phyloP scores from a whole-genome alignment of 495 filamentous ascomycete genomes.

The Penicillium egyptiacum region DNA sequence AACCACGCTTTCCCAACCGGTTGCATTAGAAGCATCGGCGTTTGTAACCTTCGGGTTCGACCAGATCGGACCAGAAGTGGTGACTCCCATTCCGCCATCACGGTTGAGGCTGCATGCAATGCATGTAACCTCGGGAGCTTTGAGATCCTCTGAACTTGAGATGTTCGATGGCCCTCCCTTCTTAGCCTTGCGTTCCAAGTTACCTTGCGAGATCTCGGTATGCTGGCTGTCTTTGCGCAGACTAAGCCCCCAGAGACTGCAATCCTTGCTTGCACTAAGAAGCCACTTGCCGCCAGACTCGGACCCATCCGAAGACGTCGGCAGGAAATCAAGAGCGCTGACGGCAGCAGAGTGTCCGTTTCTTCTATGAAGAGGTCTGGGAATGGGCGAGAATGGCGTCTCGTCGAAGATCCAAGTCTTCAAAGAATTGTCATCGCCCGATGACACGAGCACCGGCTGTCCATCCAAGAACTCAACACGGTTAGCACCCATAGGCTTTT shows the following conservation, averaged over 20 bases:
- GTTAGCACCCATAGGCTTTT: constrained; percentile 61
- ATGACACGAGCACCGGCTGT: constrained; percentile 85
- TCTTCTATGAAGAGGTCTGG: constrained; percentile 77
- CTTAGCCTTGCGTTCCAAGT: constrained; percentile 77
- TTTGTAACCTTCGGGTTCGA: constrained; percentile 61
- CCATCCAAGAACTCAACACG: constrained; percentile 88
- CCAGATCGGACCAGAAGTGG: constrained; percentile 73
- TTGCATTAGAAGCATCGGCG: constrained; percentile 64
- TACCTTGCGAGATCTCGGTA: constrained; percentile 87
- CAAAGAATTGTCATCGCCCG: constrained; percentile 87
- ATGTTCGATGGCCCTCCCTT: constrained; percentile 65
- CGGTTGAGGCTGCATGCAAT: constrained; percentile 88
- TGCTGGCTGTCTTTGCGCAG: constrained; percentile 92
- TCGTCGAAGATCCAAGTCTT: constrained; percentile 96
- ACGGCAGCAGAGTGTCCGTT: constrained; percentile 86
- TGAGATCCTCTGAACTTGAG: constrained; percentile 61
- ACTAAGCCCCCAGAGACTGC: constrained; percentile 94
- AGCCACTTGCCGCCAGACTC: constrained; percentile 92
- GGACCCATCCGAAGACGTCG: constrained; percentile 82
- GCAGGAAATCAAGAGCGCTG: constrained; percentile 76
- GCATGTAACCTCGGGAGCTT: constrained; percentile 84
- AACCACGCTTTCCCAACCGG: constrained; percentile 94
- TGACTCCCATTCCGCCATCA: constrained; percentile 85
- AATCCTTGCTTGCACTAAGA: constrained; percentile 80
- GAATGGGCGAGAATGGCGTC: constrained; percentile 77